Conservation (phyloP, 306 rosid genomes). For the Begonia peltatifolia region DNA sequence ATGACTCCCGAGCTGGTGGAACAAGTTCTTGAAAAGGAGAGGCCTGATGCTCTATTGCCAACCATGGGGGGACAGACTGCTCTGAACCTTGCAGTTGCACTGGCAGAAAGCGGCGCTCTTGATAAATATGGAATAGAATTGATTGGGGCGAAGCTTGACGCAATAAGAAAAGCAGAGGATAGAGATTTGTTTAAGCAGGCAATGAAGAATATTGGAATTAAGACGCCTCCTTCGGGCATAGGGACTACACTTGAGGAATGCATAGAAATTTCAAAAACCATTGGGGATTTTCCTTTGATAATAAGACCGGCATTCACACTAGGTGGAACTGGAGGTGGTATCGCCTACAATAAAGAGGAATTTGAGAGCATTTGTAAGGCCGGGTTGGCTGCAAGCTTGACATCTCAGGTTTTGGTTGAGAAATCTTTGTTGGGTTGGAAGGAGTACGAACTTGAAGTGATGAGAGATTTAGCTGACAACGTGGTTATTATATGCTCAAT, state of each 20-base stretch:
- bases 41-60: constrained; percentile 80
- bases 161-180: constrained; percentile 82
- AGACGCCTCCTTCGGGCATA: constrained; percentile 77
- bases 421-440: constrained; percentile 95
- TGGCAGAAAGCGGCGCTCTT: constrained; percentile 69
- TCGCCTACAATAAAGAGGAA: constrained; percentile 75
- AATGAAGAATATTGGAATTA: constrained; percentile 70
- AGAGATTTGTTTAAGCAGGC: constrained; percentile 84
- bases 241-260: constrained; percentile 55
- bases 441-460: constrained; percentile 96
- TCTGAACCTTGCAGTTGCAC: constrained; percentile 64
- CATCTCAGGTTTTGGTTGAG: constrained; percentile 76
- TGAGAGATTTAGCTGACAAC: constrained; percentile 95
- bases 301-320: constrained; percentile 77
- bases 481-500: constrained; percentile 92
- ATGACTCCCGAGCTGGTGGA: constrained; percentile 91
- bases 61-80: constrained; percentile 99
- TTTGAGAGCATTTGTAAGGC: constrained; percentile 78
- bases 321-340: constrained; percentile 95
- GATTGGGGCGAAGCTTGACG: constrained; percentile 93
- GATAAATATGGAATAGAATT: constrained; percentile 60
- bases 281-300: constrained; percentile 71
- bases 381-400: constrained; percentile 76
- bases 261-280: constrained; percentile 30
- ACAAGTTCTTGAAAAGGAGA: constrained; percentile 66